phyloP scores from a whole-genome alignment of 1,284 basidiomycete species.

The Puccinia triticina region DNA sequence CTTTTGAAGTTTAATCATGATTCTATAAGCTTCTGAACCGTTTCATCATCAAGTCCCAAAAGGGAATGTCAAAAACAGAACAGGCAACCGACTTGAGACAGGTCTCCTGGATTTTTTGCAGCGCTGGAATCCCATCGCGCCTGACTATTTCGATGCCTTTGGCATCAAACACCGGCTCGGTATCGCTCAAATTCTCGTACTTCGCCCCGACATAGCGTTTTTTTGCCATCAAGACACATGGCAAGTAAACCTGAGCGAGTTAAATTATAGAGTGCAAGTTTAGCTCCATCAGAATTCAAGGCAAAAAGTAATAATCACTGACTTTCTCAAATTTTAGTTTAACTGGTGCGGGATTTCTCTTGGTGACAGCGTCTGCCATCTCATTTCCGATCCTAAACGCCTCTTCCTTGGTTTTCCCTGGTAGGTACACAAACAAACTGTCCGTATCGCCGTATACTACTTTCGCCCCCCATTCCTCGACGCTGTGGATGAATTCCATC shows the following conservation, averaged over 20 bases:
- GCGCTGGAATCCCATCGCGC: constrained; percentile 82
- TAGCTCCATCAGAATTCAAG: background rate
- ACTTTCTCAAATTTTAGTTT: constrained; percentile 98
- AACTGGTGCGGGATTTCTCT: constrained; percentile 82
- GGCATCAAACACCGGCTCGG: constrained; percentile 82
- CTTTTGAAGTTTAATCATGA: constrained; percentile 61
- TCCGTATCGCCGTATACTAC: constrained; percentile 99
- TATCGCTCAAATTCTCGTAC: constrained; percentile 80
- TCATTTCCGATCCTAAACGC: constrained; percentile 90
- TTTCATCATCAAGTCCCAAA: background rate
- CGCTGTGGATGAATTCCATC: constrained; percentile 76
- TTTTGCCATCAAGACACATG: constrained; percentile 90
- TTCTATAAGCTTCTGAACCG: background rate
- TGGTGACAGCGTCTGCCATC: constrained; percentile 84
- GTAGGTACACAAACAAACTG: constrained; percentile 86
- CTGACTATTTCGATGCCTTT: constrained; percentile 98
- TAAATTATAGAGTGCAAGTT: constrained; percentile 10
- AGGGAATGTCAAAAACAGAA: background rate
- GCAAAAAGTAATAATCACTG: constrained; percentile 34
- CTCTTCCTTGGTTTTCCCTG: constrained; percentile 85
- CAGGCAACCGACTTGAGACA: constrained; percentile 72
- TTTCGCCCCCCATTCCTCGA: constrained; percentile 80
- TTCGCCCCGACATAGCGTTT: constrained; percentile 97
- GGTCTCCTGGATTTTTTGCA: constrained; percentile 84
- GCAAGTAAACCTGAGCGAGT: constrained; percentile 76